Percentiles rank a stretch among this genome's conserved stretches.
Evolutionary conservation across 1,284 basidiomycete genomes (phyloP).

Genomic region (Termitomyces sp.): DNA sequence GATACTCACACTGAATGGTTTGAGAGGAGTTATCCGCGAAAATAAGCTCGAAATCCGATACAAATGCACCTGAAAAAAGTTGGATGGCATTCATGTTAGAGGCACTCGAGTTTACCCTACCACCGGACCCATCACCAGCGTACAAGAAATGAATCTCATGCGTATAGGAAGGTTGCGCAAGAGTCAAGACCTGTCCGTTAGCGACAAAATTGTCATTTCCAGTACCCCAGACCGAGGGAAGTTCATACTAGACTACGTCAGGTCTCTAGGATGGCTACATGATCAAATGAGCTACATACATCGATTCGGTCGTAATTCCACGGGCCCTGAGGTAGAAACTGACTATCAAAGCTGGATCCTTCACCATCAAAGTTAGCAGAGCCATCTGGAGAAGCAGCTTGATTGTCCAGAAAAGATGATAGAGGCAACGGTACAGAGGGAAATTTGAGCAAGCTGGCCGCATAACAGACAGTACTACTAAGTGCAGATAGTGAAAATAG

Average conservation of each 20-base stretch:
- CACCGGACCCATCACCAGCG: conserved; percentile 1
- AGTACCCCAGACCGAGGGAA: conserved; percentile 35
- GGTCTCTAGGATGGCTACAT: not conserved
- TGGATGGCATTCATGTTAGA: conserved; percentile 1
- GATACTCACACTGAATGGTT: conserved; percentile 27
- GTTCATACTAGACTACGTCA: conserved; percentile 26
- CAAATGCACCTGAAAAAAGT: conserved; percentile 23
- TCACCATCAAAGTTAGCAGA: conserved; percentile 32
- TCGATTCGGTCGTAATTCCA: conserved; percentile 32
- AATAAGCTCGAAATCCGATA: conserved; percentile 28
- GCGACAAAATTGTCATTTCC: conserved; percentile 36
- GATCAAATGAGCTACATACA: conserved; percentile 18
- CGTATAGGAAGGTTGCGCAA: conserved; percentile 25
- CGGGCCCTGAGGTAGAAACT: conserved; percentile 29
- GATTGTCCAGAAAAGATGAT: conserved; percentile 30
- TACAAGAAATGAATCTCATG: conserved; percentile 37
- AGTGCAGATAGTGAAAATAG: not conserved
- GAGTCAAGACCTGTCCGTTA: conserved; percentile 30
- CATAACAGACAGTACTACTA: not conserved
- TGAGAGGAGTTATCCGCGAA: conserved; percentile 30
- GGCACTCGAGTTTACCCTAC: not conserved
- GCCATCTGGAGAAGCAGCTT: conserved; percentile 36
- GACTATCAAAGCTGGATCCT: conserved; percentile 34
- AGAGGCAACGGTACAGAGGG: conserved; percentile 26
- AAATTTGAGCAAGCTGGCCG: conserved; percentile 13